These are phyloP conservation scores for Picea glauca DNA, from an alignment of 75 land plant species.

Conservation along the genomic window DNA sequence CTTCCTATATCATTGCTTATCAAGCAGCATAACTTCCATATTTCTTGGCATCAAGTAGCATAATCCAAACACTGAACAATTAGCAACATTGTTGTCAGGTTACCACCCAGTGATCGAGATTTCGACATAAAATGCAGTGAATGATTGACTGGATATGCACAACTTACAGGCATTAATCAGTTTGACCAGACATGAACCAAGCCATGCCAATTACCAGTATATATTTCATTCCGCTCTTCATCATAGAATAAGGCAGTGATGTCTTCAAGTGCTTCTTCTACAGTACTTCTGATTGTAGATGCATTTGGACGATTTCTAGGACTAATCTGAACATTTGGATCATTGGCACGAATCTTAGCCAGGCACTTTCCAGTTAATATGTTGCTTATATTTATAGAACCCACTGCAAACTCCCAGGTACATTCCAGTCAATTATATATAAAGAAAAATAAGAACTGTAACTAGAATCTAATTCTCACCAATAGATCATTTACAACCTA, in stretches of 20 bases:
- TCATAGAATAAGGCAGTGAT: slow-evolving; percentile 70
- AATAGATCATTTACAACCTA: not conserved
- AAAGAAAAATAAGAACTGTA: not conserved
- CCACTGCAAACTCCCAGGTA: slow-evolving; percentile 46
- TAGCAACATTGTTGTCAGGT: no score
- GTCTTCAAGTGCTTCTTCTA: slow-evolving; percentile 61
- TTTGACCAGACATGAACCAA: slow-evolving; percentile 71
- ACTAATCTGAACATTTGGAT: slow-evolving; percentile 39
- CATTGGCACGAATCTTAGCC: slow-evolving; percentile 64
- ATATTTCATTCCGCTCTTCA: slow-evolving; percentile 67
- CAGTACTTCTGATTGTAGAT: slow-evolving; percentile 45
- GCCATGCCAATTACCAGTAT: slow-evolving; percentile 61
- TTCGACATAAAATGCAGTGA: not conserved
- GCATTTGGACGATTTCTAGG: slow-evolving; percentile 33
- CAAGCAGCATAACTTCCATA: no score
- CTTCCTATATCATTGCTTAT: no score
- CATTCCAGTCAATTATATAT: not conserved
- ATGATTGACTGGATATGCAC: not conserved
- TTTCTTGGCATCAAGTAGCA: no score
- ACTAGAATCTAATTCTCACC: not conserved
- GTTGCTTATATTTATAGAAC: slow-evolving; percentile 95
- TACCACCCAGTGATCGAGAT: no score
- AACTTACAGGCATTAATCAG: not conserved
- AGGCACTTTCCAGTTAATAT: slow-evolving; percentile 98
- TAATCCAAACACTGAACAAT: no score